Percentiles rank a stretch among this genome's conserved stretches.
Evolutionary conservation across 2,329 filamentous ascomycete genomes (phyloP).

Genomic region (Nothophaeocryptopus gaeumannii): DNA sequence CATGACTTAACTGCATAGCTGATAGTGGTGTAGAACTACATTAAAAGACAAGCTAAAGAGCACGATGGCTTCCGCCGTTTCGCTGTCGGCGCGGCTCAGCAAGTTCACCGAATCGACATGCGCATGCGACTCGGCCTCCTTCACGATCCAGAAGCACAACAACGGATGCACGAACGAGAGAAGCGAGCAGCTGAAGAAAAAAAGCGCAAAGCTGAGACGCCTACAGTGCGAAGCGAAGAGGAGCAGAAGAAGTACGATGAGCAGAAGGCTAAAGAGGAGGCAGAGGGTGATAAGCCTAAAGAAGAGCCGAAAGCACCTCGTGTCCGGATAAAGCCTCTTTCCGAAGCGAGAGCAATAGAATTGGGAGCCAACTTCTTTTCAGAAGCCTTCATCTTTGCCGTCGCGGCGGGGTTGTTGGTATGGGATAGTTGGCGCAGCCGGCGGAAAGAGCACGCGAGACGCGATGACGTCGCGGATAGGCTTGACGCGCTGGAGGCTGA

Average conservation of each 20-base stretch:
- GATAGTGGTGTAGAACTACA: slow-evolving; percentile 54
- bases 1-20: slow-evolving; percentile 4
- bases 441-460: slow-evolving; percentile 58
- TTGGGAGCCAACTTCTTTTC: slow-evolving; percentile 67
- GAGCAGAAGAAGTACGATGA: slow-evolving; percentile 57
- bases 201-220: slow-evolving; percentile 49
- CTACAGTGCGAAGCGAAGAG: slow-evolving; percentile 62
- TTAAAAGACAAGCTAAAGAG: slow-evolving; percentile 66
- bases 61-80: slow-evolving; percentile 63
- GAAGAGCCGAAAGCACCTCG: slow-evolving; percentile 41
- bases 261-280: slow-evolving; percentile 38
- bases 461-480: slow-evolving; percentile 60
- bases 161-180: slow-evolving; percentile 52
- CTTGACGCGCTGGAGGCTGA: slow-evolving; percentile 56
- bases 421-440: slow-evolving; percentile 61
- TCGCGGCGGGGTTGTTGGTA: slow-evolving; percentile 61
- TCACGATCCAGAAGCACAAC: slow-evolving; percentile 58
- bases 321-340: slow-evolving; percentile 59
- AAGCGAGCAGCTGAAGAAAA: slow-evolving; percentile 56
- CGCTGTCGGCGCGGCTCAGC: slow-evolving; percentile 62
- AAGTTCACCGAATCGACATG: slow-evolving; percentile 65
- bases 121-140: slow-evolving; percentile 63
- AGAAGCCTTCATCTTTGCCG: slow-evolving; percentile 64
- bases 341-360: slow-evolving; percentile 67
- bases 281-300: slow-evolving; percentile 44